Percentiles rank a stretch among this genome's conserved stretches.
phyloP scores from a whole-genome alignment of 345 rosid genomes.

The Microcos paniculata region DNA sequence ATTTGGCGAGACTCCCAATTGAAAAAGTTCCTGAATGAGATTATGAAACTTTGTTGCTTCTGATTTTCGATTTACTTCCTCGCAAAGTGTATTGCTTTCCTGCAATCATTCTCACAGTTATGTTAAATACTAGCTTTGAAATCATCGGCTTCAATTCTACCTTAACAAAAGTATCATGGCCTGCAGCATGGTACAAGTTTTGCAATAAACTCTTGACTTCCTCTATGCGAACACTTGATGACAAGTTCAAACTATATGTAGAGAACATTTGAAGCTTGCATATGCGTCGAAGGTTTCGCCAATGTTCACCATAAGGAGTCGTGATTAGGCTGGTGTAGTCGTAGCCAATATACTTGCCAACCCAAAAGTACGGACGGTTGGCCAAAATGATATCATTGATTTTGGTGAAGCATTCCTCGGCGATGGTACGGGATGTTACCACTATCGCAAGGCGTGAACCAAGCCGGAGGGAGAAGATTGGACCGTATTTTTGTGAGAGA shows the following conservation, averaged over 20 bases:
- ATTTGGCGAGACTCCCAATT: conserved; percentile 20
- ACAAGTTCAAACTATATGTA: not conserved
- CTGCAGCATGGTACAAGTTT: not conserved
- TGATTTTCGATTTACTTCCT: conserved; percentile 13
- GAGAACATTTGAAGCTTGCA: not conserved
- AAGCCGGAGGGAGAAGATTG: too few species aligned
- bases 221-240: not conserved
- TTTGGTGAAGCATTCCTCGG: too few species aligned
- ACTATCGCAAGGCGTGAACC: too few species aligned
- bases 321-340: too few species aligned
- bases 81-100: conserved; percentile 48
- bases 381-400: too few species aligned
- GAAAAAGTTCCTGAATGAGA: conserved; percentile 33
- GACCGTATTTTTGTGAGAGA: too few species aligned
- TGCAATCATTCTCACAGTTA: conserved; percentile 39
- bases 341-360: too few species aligned
- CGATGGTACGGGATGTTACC: too few species aligned
- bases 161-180: too few species aligned
- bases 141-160: too few species aligned
- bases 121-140: conserved; percentile 28
- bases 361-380: too few species aligned
- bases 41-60: conserved; percentile 36
- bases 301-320: not conserved
- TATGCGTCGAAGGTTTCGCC: conserved; percentile 23
- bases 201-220: conserved; percentile 3